Evolutionary conservation across 345 rosid genomes (phyloP), one percentile per base, ranked within the genome.

Genomic region (Salix suchowensis): DNA sequence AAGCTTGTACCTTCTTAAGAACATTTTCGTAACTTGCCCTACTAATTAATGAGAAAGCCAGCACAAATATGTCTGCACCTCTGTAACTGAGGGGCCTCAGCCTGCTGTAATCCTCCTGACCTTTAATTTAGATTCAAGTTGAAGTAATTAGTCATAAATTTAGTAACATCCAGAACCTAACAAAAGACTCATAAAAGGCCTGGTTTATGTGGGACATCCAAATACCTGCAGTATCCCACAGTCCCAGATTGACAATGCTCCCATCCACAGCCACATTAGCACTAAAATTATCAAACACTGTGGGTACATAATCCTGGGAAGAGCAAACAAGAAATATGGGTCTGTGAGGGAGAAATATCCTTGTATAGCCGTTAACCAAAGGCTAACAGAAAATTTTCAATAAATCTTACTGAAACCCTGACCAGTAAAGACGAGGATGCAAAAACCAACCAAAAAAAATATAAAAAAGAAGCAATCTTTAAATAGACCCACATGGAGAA

Each of bases 221-320:
- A 82, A 65, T 77, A 92, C 99, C 99, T 81, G 99, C 99, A 82
- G 99, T 96, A 71, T 96, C 99, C 99, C 99, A 96, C n/a, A 93
- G 80, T 5, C 99, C 99, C 87, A 96, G 84, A 80, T 96, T 96
- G 37, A 96, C 99, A 69, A 93, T 89, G 79, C 70, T 93, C 68
- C 97, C 99, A 70, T 96, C 98, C 60, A 93, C 98, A 83, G 96
- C 79, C 42, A 96, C 98, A 84, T 93, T 93, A 58, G 99, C 99
- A 86, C 98, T 96, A 89, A 93, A 96, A 84, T 96, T 96, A 74
- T 96, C 99, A 83, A 96, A 96, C 71, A 96, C 99, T 4, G 99
- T 96, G 6, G 99, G 99, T 77, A 93, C 85, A 78, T 96, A 93
- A 83, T 96, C 99, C 99, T 96, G 91, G 15, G 39, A 76, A 71